phyloP scores from a whole-genome alignment of 345 rosid genomes.

The Citrus trifoliata region DNA sequence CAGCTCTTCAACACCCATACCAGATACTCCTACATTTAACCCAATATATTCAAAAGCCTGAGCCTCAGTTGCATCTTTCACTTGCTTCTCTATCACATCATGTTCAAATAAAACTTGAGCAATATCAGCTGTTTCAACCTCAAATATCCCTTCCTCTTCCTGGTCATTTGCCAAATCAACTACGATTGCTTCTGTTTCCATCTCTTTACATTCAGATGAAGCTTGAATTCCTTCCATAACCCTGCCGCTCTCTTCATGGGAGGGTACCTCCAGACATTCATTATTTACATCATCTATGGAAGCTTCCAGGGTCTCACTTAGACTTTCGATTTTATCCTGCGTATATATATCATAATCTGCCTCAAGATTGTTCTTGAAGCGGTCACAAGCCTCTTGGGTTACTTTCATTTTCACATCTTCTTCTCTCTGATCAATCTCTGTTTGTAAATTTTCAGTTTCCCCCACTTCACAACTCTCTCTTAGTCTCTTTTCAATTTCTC shows the following conservation, averaged over 20 bases:
- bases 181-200: slow-evolving; percentile 33
- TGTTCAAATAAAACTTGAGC: slow-evolving; percentile 32
- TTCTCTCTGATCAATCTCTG: slow-evolving; percentile 30
- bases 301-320: slow-evolving; percentile 27
- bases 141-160: slow-evolving; percentile 38
- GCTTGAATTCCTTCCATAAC: slow-evolving; percentile 26
- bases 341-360: slow-evolving; percentile 19
- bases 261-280: slow-evolving; percentile 23
- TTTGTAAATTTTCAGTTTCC: slow-evolving; percentile 30
- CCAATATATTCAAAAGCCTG: slow-evolving; percentile 25
- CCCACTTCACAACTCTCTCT: slow-evolving; percentile 29
- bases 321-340: slow-evolving; percentile 19
- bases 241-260: slow-evolving; percentile 24
- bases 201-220: slow-evolving; percentile 31
- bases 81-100: slow-evolving; percentile 34
- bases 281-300: slow-evolving; percentile 13
- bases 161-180: slow-evolving; percentile 31
- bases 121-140: slow-evolving; percentile 36
- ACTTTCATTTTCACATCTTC: slow-evolving; percentile 28
- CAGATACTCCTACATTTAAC: slow-evolving; percentile 28
- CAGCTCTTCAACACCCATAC: slow-evolving; percentile 34
- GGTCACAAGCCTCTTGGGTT: slow-evolving; percentile 24
- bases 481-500: slow-evolving; percentile 26
- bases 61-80: slow-evolving; percentile 26
- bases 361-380: slow-evolving; percentile 18